Percentiles rank a stretch among this genome's conserved stretches.
These are phyloP conservation scores for Xanthoconium stramineum DNA, from an alignment of 768 basidiomycete genomes.

Conservation along the genomic window DNA sequence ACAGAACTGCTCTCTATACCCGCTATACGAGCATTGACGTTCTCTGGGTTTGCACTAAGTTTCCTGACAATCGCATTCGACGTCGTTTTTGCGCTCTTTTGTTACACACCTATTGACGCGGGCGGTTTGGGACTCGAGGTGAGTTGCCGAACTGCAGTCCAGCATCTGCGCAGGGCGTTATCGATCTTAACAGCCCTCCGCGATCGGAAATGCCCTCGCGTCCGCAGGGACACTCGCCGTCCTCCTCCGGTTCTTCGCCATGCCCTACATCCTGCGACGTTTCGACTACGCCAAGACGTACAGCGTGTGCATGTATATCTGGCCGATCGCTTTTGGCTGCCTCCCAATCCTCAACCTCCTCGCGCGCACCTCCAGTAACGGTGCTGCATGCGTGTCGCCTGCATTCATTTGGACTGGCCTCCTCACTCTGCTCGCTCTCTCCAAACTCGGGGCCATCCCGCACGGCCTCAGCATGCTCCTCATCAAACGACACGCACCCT, in stretches of 20 bases:
- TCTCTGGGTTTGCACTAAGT: conserved; percentile 46
- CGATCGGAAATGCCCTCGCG: conserved; percentile 58
- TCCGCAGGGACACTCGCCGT: conserved; percentile 47
- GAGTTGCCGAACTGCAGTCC: background rate
- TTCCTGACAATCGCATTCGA: conserved; percentile 57
- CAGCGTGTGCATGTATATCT: conserved; percentile 48
- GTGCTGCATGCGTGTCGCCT: conserved; percentile 15
- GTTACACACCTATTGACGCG: conserved; percentile 49
- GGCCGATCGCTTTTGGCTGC: conserved; percentile 48
- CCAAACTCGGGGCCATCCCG: conserved; percentile 18
- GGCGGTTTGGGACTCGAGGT: conserved; percentile 59
- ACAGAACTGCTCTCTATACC: conserved; percentile 45
- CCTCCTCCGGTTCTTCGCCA: conserved; percentile 45
- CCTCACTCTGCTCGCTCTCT: conserved; percentile 37
- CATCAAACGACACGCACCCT: conserved; percentile 34
- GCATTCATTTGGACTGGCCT: conserved; percentile 49
- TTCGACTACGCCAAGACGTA: conserved; percentile 49
- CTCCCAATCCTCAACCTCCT: conserved; percentile 52
- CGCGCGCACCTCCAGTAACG: conserved; percentile 26
- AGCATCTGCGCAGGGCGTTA: no score
- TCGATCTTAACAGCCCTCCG: conserved; percentile 36
- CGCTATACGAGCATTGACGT: conserved; percentile 45
- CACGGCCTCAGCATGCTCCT: conserved; percentile 57
- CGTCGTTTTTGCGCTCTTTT: conserved; percentile 60
- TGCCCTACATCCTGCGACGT: conserved; percentile 50